Percentiles rank a stretch among this genome's conserved stretches.
Evolutionary conservation across 257 asterid genomes (phyloP).

Genomic region (Euphrasia confusa): DNA sequence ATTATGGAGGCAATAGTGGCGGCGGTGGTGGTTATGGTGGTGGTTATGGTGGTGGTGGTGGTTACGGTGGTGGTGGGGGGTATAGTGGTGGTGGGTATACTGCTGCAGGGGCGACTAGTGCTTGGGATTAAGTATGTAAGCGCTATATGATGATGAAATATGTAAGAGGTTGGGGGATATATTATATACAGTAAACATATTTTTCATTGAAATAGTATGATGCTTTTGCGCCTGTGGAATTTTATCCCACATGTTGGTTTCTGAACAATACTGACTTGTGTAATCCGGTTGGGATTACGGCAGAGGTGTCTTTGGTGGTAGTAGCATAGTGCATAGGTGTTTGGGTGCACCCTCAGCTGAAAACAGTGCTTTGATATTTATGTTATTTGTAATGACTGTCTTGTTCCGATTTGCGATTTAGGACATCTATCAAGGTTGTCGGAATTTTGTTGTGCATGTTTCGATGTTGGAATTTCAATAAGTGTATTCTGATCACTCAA

Average conservation of each 20-base stretch:
- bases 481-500: too few relatives aligned
- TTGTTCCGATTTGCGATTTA: not conserved
- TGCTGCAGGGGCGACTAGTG: constrained; percentile 45
- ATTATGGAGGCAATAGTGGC: constrained; percentile 36
- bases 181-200: constrained; percentile 10
- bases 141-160: constrained; percentile 4
- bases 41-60: constrained; percentile 37
- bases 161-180: constrained; percentile 2
- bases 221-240: constrained; percentile 23
- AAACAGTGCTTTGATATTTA: constrained; percentile 23
- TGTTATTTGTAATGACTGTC: not conserved
- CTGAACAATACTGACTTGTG: constrained; percentile 31
- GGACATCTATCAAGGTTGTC: constrained; percentile 14
- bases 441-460: constrained; percentile 4
- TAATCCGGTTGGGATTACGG: constrained; percentile 30
- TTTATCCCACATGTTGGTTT: constrained; percentile 15
- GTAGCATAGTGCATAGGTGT: constrained; percentile 24
- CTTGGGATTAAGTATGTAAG: constrained; percentile 48
- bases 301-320: constrained; percentile 42
- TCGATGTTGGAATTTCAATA: not conserved
- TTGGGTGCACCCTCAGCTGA: not conserved
- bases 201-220: constrained; percentile 6
- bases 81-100: constrained; percentile 36
- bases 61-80: constrained; percentile 26
- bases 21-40: constrained; percentile 26